Evolutionary conservation across 2,329 filamentous ascomycete species (phyloP).

Genomic region (Fusarium protoensiforme): DNA sequence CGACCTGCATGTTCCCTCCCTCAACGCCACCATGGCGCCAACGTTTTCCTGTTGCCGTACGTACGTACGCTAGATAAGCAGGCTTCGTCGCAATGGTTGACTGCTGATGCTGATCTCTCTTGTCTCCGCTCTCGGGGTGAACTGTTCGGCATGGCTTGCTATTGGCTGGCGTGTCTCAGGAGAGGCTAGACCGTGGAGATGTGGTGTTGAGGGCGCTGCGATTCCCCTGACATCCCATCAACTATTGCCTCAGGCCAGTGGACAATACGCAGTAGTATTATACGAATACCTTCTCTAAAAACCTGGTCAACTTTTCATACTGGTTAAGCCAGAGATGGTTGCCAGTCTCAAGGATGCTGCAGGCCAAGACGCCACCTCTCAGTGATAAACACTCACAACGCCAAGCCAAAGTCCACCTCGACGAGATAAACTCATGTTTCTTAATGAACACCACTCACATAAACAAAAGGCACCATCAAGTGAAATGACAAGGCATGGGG

Average conservation of each 20-base stretch:
- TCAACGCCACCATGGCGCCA: slow-evolving; percentile 20
- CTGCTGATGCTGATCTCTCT: neutral
- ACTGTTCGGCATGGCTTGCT: slow-evolving; percentile 26
- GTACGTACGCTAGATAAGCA: neutral
- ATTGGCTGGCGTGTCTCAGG: slow-evolving; percentile 3
- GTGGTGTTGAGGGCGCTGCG: neutral
- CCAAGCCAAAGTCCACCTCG: neutral
- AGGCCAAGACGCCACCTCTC: neutral
- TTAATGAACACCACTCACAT: neutral
- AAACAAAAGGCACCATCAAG: neutral
- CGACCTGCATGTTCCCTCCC: neutral
- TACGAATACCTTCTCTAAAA: neutral
- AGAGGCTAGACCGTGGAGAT: neutral
- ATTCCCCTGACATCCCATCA: neutral
- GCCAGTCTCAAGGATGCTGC: neutral
- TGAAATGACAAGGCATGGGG: slow-evolving; percentile 13
- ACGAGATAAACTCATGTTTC: neutral
- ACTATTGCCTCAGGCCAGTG: neutral
- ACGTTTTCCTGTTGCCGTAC: neutral
- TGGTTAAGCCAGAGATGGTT: neutral
- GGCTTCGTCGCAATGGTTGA: neutral
- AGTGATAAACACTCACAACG: neutral
- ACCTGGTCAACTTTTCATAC: neutral
- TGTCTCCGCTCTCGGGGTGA: slow-evolving; percentile 22
- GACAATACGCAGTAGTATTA: neutral